Base-by-base conservation (phyloP, 805 yeast genomes). In the Cyberlindnera xishuangbannaensis region DNA sequence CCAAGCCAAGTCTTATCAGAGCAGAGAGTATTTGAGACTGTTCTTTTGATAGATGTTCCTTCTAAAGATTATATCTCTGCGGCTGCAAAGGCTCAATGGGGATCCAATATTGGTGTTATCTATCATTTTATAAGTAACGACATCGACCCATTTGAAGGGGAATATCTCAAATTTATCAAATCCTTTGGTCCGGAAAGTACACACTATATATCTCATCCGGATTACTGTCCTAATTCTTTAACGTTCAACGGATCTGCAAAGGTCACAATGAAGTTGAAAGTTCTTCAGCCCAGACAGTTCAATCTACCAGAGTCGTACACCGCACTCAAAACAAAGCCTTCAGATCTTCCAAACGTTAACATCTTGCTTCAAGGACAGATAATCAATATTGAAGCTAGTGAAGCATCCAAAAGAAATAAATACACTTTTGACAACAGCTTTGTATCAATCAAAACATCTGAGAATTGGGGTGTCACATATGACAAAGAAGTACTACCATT, bases 81-180 rank as follows among this genome's bases (percentile, higher is more conserved):
- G 6, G 59, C 58, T 5, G 41, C 46, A 14, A 57, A 57, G 5
- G 47, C 58, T 6, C 31, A 47, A 11, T 56, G 64, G 47, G 43
- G 41, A 5, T 42, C 55, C 4, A 59, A 64, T 3, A 59, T 69
- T 15, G 71, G 75, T 1, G 54, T 71, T 2, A 81, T 87, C 2
- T 87, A 84, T 53, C 95, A 85, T 56, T 73, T 85, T 37, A 58
- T 92, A 18, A 92, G 83, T n/a, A 72, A 67, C 6, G 71, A 67
- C 2, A 63, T 84, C 1, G 72, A 75, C 30, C 64, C 72, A 1
- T 40, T 62, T 23, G 60, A 60, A 42, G 56, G 59, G 1, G 59
- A 58, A 5, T 74, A 83, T 44, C 30, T 57, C 6, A 39, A 53
- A 1, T 79, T 84, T 42, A 66, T 83, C 45, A 55, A 67, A 33